Evolutionary conservation across 495 filamentous ascomycete genomes (phyloP).

Genomic region (Oleoguttula mirabilis): DNA sequence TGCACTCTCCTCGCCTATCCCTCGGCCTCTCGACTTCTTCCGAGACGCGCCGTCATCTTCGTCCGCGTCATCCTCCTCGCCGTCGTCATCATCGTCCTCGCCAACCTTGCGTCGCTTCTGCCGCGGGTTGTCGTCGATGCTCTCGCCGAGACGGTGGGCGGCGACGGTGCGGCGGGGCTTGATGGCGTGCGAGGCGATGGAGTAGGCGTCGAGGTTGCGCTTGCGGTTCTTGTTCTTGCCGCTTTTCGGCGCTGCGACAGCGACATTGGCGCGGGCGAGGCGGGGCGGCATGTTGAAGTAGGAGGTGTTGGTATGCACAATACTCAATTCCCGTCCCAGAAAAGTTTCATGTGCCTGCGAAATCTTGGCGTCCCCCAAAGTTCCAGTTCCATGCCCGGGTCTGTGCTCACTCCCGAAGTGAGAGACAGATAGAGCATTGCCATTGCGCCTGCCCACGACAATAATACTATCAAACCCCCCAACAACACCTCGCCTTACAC

Average conservation of each 20-base stretch:
- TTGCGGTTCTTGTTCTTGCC: conserved; percentile 29
- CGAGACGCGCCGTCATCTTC: conserved; percentile 1
- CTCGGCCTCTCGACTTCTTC: conserved; percentile 27
- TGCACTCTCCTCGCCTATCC: conserved; percentile 21
- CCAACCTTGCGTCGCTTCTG: conserved; percentile 35
- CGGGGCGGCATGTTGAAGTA: conserved; percentile 20
- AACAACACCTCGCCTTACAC: neutral
- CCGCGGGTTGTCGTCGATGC: conserved; percentile 38
- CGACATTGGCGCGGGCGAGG: conserved; percentile 21
- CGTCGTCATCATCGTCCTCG: conserved; percentile 44
- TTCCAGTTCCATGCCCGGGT: no score
- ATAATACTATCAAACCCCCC: no score
- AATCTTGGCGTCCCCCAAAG: conserved; percentile 8
- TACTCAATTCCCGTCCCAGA: no score
- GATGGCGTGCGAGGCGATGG: conserved; percentile 57
- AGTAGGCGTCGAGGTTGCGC: conserved; percentile 67
- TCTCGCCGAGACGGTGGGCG: conserved; percentile 46
- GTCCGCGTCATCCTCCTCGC: conserved; percentile 20
- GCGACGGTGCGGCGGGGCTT: conserved; percentile 40
- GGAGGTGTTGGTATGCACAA: neutral
- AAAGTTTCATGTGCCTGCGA: conserved; percentile 4
- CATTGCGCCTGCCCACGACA: no score
- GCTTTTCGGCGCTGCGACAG: conserved; percentile 12
- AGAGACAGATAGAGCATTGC: no score
- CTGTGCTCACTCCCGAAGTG: conserved; percentile 17